Base-by-base conservation (phyloP, 352 stramenopile genomes). In the Globisporangium ultimum region DNA sequence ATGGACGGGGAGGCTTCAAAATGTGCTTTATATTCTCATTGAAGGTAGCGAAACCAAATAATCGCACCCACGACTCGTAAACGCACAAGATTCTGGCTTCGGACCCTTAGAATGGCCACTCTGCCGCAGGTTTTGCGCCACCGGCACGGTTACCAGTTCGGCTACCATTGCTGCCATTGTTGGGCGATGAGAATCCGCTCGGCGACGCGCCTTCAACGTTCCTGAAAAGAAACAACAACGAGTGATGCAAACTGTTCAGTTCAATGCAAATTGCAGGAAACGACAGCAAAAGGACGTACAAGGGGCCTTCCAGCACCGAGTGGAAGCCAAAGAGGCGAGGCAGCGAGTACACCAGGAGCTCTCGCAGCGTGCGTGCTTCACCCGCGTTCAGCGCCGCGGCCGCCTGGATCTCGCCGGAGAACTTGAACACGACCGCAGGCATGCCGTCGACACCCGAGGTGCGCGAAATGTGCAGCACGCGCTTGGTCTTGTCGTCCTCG, bases 271-370 rank as follows among this genome's bases (percentile, higher is more conserved):
- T 13, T 8, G 17, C 18, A 32, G 45, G 2, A 36, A 12, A 8
- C 18, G 14, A 38, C 20, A 32, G 36, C 28, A 15, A 15, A 56
- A 13, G 49, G 20, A 14, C 81, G 67, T 80, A 92, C 83, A 78
- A 60, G 46, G 80, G 69, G 53, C 74, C 85, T 63, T 93, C 85
- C 12, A 94, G 68, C 41, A 84, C 71, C 20, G 74, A 84, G 66
- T 94, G 80, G 67, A 88, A 94, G 54, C 85, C 85, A 48, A 83
- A 82, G 36, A 94, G 57, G 34, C 80, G 80, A 34, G 85, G 85
- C 40, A 94, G 68, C 43, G 82, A 90, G 70, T 91, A 94, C 45
- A 67, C 71, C 41, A 94, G 68, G 43, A 94, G 67, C 60, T 94
- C 85, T 71, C 88, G 58, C 21, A 45, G 64, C 17, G 82, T 74